These are phyloP conservation scores for Lentinula detonsa DNA, from an alignment of 768 basidiomycete genomes.

Conservation along the genomic window DNA sequence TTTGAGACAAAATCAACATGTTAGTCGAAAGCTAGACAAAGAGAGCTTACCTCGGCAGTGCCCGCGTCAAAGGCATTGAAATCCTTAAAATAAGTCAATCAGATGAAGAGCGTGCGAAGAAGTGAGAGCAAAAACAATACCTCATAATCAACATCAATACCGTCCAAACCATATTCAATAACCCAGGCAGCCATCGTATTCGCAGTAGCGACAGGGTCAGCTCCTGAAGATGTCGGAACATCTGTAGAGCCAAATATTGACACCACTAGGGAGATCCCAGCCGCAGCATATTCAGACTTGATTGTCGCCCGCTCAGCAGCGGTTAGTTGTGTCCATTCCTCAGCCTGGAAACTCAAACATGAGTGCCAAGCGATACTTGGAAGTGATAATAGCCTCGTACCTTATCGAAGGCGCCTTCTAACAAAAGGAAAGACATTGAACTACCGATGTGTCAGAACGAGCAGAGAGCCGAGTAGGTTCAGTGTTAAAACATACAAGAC, in stretches of 20 bases:
- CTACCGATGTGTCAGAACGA: conserved; percentile 1
- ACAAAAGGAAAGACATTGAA: conserved; percentile 34
- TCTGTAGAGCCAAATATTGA: conserved; percentile 42
- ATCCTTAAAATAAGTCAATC: conserved; percentile 33
- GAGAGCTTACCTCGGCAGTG: conserved; percentile 37
- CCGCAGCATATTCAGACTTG: conserved; percentile 42
- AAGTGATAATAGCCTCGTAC: not conserved
- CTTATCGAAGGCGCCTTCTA: conserved; percentile 32
- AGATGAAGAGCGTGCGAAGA: not conserved
- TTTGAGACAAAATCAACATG: conserved; percentile 10
- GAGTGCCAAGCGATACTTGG: too few relatives aligned
- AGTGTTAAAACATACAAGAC: conserved; percentile 16
- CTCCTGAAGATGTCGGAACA: conserved; percentile 37
- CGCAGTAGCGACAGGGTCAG: conserved; percentile 56
- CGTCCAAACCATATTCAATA: conserved; percentile 56
- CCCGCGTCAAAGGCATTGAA: conserved; percentile 54
- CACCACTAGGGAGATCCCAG: conserved; percentile 57
- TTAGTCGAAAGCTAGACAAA: not conserved
- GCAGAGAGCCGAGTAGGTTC: too few relatives aligned
- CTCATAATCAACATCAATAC: conserved; percentile 74
- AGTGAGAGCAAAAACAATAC: conserved; percentile 14
- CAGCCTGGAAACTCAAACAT: conserved; percentile 21
- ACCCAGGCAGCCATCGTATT: conserved; percentile 65
- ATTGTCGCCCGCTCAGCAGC: conserved; percentile 31
- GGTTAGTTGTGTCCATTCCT: conserved; percentile 36